Conservation (phyloP, 1,284 basidiomycete species). For the Ustilago shanxiensis region DNA sequence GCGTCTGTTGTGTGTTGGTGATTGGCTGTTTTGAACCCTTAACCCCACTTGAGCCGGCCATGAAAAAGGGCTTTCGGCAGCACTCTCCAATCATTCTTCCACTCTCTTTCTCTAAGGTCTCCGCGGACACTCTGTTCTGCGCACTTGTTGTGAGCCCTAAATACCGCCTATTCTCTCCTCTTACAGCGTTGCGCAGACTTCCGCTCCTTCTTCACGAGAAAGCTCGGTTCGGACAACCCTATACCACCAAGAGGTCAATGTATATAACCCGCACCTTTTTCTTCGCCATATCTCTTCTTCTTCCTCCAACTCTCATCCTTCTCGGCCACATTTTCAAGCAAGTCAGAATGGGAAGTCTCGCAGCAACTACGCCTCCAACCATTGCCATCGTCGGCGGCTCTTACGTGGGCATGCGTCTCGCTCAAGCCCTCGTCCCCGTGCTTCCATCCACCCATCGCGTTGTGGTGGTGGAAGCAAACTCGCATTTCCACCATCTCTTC, state of each 20-base stretch:
- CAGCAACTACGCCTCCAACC: slow-evolving; percentile 19
- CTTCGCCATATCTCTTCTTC: neutral
- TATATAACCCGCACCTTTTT: slow-evolving; percentile 6
- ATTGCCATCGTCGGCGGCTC: slow-evolving; percentile 47
- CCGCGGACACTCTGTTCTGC: neutral
- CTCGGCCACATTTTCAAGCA: neutral
- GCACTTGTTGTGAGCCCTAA: neutral
- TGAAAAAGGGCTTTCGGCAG: neutral
- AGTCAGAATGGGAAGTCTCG: slow-evolving; percentile 14
- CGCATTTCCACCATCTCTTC: slow-evolving; percentile 72
- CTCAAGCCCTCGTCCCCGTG: slow-evolving; percentile 69
- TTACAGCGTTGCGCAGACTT: neutral
- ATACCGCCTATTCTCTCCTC: neutral
- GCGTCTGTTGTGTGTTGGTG: neutral
- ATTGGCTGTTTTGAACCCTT: neutral
- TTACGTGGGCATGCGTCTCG: slow-evolving; percentile 52
- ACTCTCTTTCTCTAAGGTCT: neutral
- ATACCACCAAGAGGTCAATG: neutral
- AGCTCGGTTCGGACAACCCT: neutral
- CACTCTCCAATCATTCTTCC: neutral
- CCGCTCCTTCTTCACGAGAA: neutral
- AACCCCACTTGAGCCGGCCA: slow-evolving; percentile 4
- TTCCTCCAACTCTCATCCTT: slow-evolving; percentile 1
- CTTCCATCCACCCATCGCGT: slow-evolving; percentile 71
- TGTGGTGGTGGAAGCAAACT: slow-evolving; percentile 72